These are phyloP conservation scores for Clausena lansium DNA, from an alignment of 345 rosid genomes.

Conservation along the genomic window DNA sequence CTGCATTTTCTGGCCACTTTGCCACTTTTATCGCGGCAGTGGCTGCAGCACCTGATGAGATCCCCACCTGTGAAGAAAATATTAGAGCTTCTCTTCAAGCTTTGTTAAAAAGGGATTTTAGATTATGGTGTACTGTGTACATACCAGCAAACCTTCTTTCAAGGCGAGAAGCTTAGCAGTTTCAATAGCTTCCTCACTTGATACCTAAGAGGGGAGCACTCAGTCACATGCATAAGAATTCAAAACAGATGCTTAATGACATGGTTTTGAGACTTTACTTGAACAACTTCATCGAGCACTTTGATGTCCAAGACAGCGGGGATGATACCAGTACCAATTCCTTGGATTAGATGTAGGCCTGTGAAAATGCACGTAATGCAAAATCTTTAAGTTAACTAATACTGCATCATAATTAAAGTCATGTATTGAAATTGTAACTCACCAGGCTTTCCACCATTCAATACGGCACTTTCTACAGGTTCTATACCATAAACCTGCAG, in stretches of 20 bases:
- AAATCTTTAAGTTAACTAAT: too few species aligned
- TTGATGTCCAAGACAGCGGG: constrained; percentile 37
- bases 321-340: constrained; percentile 52
- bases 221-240: neutral
- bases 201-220: constrained; percentile 20
- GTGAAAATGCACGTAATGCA: neutral
- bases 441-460: constrained; percentile 43
- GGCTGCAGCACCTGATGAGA: constrained; percentile 56
- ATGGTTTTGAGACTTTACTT: constrained; percentile 25
- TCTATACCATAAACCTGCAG: constrained; percentile 39
- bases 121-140: neutral
- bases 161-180: constrained; percentile 40
- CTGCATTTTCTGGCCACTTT: constrained; percentile 49
- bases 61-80: constrained; percentile 36
- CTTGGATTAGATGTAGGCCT: constrained; percentile 53
- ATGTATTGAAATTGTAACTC: neutral
- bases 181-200: constrained; percentile 49
- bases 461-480: constrained; percentile 43
- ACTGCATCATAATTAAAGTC: neutral
- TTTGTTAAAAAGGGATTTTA: neutral
- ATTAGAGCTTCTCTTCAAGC: neutral
- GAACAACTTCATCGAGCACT: constrained; percentile 50
- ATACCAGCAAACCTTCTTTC: constrained; percentile 49
- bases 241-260: neutral
- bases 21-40: constrained; percentile 49